Percentiles rank a stretch among this genome's conserved stretches.
Evolutionary conservation across 2,329 filamentous ascomycete species (phyloP).

Genomic region (Achaetomium macrosporum): DNA sequence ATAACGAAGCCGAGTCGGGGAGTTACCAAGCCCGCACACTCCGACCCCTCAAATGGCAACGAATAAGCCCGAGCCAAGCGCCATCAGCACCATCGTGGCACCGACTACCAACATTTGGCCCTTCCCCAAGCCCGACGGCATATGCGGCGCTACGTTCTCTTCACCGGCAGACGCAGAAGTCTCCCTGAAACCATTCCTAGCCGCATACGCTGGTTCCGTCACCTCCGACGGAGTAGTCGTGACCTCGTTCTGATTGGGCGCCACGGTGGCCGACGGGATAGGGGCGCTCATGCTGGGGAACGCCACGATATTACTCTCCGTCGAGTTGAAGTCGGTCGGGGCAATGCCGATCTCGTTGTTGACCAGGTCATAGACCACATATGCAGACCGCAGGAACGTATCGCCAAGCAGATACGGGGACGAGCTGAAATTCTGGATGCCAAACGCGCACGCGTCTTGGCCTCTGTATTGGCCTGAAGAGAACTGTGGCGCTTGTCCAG

Average conservation of each 20-base stretch:
- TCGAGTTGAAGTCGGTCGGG: conserved; percentile 50
- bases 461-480: conserved; percentile 38
- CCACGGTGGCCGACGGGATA: conserved; percentile 46
- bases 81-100: conserved; percentile 28
- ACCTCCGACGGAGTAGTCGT: conserved; percentile 20
- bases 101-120: conserved; percentile 24
- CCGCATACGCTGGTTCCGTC: conserved; percentile 31
- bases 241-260: conserved; percentile 35
- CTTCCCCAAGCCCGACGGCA: conserved; percentile 9
- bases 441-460: conserved; percentile 47
- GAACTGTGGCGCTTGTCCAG: conserved; percentile 32
- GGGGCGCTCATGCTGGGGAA: conserved; percentile 44
- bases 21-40: no score
- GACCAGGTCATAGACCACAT: conserved; percentile 54
- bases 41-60: conserved; percentile 5
- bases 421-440: conserved; percentile 46
- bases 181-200: conserved; percentile 33
- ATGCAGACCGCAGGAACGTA: conserved; percentile 54
- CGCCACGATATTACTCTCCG: conserved; percentile 42
- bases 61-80: conserved; percentile 33
- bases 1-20: no score
- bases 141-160: conserved; percentile 15
- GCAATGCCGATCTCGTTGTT: conserved; percentile 54
- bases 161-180: not conserved
- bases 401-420: conserved; percentile 48